Evolutionary conservation across 2,329 filamentous ascomycete genomes (phyloP).

Genomic region (Neophaeococcomyces mojaviensis): DNA sequence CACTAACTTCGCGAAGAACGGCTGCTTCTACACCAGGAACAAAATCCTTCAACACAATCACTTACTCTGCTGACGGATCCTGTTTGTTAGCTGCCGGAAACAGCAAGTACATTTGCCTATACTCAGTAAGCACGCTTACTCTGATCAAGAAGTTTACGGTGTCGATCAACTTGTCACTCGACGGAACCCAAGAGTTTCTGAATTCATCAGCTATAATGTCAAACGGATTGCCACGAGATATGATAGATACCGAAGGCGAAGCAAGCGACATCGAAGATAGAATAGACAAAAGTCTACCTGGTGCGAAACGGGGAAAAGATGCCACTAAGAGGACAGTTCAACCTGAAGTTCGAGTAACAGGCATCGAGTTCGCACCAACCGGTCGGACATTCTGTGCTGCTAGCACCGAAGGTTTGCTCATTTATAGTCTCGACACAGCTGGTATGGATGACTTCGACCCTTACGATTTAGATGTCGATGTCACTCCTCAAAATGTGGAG

Average conservation of each 20-base stretch:
- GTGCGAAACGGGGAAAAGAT: conserved; percentile 75
- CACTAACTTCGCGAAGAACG: conserved; percentile 76
- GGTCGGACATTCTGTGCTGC: conserved; percentile 89
- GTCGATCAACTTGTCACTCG: conserved; percentile 87
- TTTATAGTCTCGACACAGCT: conserved; percentile 81
- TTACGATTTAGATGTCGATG: conserved; percentile 88
- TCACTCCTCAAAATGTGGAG: conserved; percentile 81
- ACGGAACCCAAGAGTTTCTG: conserved; percentile 93
- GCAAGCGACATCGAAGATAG: conserved; percentile 83
- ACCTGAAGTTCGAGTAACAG: conserved; percentile 76
- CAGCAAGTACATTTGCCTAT: conserved; percentile 97
- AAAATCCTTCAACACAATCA: conserved; percentile 81
- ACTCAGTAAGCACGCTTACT: conserved; percentile 87
- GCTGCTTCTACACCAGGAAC: conserved; percentile 85
- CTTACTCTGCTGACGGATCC: conserved; percentile 85
- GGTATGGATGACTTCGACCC: conserved; percentile 72
- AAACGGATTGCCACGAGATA: conserved; percentile 64
- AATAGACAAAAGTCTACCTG: conserved; percentile 70
- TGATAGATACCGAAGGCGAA: conserved; percentile 84
- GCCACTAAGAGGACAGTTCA: conserved; percentile 67
- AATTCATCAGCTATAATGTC: conserved; percentile 90
- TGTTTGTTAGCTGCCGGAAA: conserved; percentile 87
- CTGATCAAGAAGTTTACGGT: conserved; percentile 93
- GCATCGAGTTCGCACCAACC: conserved; percentile 79
- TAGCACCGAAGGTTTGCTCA: conserved; percentile 84